These are phyloP conservation scores for Geotrichum phurueaensis DNA, from an alignment of 1,139 yeast species.

Conservation along the genomic window DNA sequence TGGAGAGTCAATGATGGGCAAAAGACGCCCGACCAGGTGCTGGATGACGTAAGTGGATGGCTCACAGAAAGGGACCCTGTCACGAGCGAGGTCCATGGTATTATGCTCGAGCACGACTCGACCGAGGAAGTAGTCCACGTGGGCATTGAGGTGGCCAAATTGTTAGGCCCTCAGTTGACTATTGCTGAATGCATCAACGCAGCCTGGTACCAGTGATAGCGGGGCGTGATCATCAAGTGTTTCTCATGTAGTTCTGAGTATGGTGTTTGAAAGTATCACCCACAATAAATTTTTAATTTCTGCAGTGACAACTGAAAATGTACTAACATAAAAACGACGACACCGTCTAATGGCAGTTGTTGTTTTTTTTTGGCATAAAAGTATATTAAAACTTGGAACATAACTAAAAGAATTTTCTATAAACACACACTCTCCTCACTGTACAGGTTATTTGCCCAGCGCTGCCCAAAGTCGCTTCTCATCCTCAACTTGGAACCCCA, in stretches of 20 bases:
- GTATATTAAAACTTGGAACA: not conserved
- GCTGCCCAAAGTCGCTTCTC: slow-evolving; percentile 64
- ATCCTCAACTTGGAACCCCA: slow-evolving; percentile 63
- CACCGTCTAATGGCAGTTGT: no score
- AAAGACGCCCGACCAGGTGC: slow-evolving; percentile 48
- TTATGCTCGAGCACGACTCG: slow-evolving; percentile 83
- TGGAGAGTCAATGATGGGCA: slow-evolving; percentile 56
- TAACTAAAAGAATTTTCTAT: not conserved
- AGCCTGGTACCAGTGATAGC: slow-evolving; percentile 31
- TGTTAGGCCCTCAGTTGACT: slow-evolving; percentile 55
- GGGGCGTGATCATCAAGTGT: not conserved
- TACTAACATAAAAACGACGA: no score
- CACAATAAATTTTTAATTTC: not conserved
- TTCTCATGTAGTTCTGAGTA: not conserved
- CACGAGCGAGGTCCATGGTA: slow-evolving; percentile 43
- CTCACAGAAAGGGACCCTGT: slow-evolving; percentile 26
- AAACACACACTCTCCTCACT: not conserved
- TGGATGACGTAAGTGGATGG: slow-evolving; percentile 54
- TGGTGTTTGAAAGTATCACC: not conserved
- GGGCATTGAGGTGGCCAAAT: slow-evolving; percentile 51
- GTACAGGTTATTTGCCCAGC: slow-evolving; percentile 30
- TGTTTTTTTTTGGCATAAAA: not conserved
- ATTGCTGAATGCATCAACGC: slow-evolving; percentile 87
- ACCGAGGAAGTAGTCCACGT: slow-evolving; percentile 59
- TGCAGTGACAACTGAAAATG: not conserved